Evolutionary conservation across 2,329 filamentous ascomycete genomes (phyloP).

Genomic region (Aspergillus spinulosporus): DNA sequence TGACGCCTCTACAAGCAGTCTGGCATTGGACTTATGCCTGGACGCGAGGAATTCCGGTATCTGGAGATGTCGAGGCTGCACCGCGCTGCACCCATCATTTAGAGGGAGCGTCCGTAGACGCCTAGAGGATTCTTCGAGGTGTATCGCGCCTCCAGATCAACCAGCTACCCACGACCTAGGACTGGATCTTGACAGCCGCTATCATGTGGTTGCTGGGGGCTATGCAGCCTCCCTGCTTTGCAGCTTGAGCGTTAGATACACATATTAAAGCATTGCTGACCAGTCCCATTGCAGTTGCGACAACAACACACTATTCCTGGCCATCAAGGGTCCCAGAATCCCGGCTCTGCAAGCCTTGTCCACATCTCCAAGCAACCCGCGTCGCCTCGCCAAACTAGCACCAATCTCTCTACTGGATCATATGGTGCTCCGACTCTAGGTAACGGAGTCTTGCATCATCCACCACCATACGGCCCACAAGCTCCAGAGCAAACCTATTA

Average conservation of each 20-base stretch:
- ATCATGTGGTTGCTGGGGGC: conserved; percentile 2
- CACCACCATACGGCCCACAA: conserved; percentile 66
- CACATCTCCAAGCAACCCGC: conserved; percentile 49
- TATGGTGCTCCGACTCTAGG: conserved; percentile 34
- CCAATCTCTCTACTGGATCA: conserved; percentile 32
- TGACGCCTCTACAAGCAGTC: neutral
- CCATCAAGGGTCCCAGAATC: conserved; percentile 34
- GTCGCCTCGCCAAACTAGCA: conserved; percentile 62
- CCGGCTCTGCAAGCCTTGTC: conserved; percentile 29
- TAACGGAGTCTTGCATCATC: conserved; percentile 52
- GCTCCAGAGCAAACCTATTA: conserved; percentile 71
- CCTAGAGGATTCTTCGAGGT: neutral
- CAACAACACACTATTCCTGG: conserved; percentile 24
- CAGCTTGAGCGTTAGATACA: neutral
- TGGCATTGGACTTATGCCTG: neutral
- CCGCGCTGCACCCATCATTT: neutral
- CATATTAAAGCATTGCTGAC: conserved; percentile 16
- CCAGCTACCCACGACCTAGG: neutral
- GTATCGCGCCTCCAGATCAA: neutral
- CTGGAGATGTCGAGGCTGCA: neutral
- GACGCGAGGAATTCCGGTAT: neutral
- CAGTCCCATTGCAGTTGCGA: conserved; percentile 30
- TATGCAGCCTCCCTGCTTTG: conserved; percentile 5
- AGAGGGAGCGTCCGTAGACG: neutral
- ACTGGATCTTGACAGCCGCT: neutral